Evolutionary conservation across 305 asterid species (phyloP), one percentile per base, ranked within the genome.

Genomic region (Fraxinus paxiana): DNA sequence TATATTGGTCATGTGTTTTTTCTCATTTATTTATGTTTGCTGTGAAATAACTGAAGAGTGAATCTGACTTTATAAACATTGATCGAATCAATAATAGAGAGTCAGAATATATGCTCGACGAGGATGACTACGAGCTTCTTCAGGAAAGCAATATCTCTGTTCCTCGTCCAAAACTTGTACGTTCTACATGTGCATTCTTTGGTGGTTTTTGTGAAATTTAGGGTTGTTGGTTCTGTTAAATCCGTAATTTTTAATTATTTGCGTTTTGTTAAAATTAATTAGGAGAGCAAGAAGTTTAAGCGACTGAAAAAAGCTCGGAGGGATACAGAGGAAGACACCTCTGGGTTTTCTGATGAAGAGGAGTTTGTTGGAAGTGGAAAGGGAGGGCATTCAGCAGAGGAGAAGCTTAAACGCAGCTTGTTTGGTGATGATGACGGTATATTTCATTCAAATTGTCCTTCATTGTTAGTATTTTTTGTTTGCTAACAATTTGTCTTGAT

Each of bases 361-460:
- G 97, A 94, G 85, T 87, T 90, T 81, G 94, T 88, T 80, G 97
- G 90, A 85, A 88, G 88, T 65, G 98, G 94, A 75, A 91, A 81
- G 61, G 87, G 97, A 72, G 91, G 94, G 31, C 94, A 92, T 46
- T 88, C 92, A 9, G 97, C 93, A 77, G 98, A 96, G 88, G 97
- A 94, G 85, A 96, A 92, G 92, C 92, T 92, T 73, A 90, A 92
- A 75, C 92, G 88, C 76, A 89, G 93, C 87, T 89, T 96, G 85
- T 94, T 96, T 86, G 99, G 92, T 69, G 99, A 91, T 78, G 98
- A 93, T 71, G 98, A 92, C 24, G 99, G 99, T 96, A 88, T 87
- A 73, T 79, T n/a, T 79, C 33, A n/a, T 67, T 84, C 43, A 17
- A 18, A 38, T 75, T 65, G 30, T 83, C 46, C 77, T 81, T 76